Evolutionary conservation across 352 stramenopile species (phyloP).

Genomic region (Pythium vanterpoolii): DNA sequence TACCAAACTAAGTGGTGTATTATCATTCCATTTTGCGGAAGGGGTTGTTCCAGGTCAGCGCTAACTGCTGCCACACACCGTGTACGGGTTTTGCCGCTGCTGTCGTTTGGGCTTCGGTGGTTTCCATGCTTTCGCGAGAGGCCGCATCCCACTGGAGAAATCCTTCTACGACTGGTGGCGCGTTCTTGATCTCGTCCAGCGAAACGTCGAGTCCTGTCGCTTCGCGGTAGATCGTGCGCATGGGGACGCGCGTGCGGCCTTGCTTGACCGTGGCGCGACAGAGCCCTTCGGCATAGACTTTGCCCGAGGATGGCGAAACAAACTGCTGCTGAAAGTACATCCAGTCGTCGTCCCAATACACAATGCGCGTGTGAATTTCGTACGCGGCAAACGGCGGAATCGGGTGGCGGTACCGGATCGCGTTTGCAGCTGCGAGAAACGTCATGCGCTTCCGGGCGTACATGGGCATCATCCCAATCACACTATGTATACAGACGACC

Average conservation of each 20-base stretch:
- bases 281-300: slow-evolving; percentile 29
- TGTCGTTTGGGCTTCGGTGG: slow-evolving; percentile 19
- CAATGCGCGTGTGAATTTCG: slow-evolving; percentile 30
- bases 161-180: slow-evolving; percentile 28
- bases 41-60: slow-evolving; percentile 27
- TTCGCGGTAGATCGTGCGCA: slow-evolving; percentile 12
- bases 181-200: slow-evolving; percentile 8
- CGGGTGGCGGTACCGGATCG: slow-evolving; percentile 30
- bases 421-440: slow-evolving; percentile 57
- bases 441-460: slow-evolving; percentile 57
- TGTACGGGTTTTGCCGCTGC: slow-evolving; percentile 3
- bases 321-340: slow-evolving; percentile 36
- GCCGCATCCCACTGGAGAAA: slow-evolving; percentile 34
- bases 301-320: slow-evolving; percentile 29
- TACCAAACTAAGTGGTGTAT: background rate
- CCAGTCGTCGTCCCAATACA: slow-evolving; percentile 33
- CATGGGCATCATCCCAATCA: slow-evolving; percentile 47
- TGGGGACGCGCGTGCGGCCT: slow-evolving; percentile 17
- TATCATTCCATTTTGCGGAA: slow-evolving; percentile 9
- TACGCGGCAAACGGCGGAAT: slow-evolving; percentile 32
- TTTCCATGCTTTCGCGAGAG: slow-evolving; percentile 31
- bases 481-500: slow-evolving; percentile 14
- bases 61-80: slow-evolving; percentile 15
- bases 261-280: slow-evolving; percentile 27
- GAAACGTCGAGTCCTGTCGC: slow-evolving; percentile 12